Conservation (phyloP, 2,329 filamentous ascomycete species). For the Exophiala sideris region DNA sequence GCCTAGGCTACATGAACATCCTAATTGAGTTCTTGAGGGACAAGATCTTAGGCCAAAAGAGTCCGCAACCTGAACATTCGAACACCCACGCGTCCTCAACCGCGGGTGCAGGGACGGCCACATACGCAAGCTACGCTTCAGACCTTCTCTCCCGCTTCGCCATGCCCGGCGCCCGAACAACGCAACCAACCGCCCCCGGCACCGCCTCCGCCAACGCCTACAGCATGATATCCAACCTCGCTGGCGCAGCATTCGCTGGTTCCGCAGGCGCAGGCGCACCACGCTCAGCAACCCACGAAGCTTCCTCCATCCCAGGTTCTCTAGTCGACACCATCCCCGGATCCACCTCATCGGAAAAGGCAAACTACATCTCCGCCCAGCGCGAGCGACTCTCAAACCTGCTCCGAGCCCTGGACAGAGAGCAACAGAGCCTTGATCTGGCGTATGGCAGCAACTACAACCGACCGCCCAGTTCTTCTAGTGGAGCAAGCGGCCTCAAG, state of each 20-base stretch:
- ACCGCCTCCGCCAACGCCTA: conserved; percentile 65
- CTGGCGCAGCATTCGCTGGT: conserved; percentile 52
- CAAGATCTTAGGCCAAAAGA: conserved; percentile 73
- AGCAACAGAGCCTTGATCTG: conserved; percentile 62
- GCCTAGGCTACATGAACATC: conserved; percentile 70
- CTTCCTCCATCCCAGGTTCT: conserved; percentile 41
- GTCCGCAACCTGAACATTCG: conserved; percentile 48
- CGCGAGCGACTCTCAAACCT: conserved; percentile 72
- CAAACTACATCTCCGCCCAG: conserved; percentile 73
- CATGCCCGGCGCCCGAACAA: conserved; percentile 66
- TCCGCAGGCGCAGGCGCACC: neutral
- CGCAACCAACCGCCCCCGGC: conserved; percentile 34
- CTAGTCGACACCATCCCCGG: conserved; percentile 67
- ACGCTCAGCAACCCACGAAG: conserved; percentile 19
- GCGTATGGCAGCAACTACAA: conserved; percentile 36
- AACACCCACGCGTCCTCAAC: conserved; percentile 3
- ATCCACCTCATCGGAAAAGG: conserved; percentile 59
- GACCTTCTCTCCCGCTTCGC: conserved; percentile 80
- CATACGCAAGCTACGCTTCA: conserved; percentile 64
- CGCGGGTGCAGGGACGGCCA: conserved; percentile 12
- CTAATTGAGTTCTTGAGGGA: conserved; percentile 70
- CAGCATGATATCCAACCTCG: conserved; percentile 70
- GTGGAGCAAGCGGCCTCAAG: conserved; percentile 19
- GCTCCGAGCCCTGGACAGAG: conserved; percentile 72
- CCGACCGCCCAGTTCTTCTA: conserved; percentile 24